Evolutionary conservation across 2,329 filamentous ascomycete species (phyloP).

Genomic region (Macrophomina tecta): DNA sequence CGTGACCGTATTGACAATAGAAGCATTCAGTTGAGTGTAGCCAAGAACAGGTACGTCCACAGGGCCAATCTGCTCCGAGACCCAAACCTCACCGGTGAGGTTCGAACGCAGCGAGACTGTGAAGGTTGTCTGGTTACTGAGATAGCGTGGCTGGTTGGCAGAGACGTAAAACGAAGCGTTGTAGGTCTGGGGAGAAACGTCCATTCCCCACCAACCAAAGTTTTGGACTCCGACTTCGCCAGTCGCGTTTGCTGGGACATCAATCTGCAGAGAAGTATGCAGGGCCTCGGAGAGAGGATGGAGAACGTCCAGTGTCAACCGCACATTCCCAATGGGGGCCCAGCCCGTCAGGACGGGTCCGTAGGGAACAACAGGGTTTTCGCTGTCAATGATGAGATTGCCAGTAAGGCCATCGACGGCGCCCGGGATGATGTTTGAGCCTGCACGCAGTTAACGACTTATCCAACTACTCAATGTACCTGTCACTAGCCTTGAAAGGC

Average conservation of each 20-base stretch:
- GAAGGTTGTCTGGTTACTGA: slow-evolving; percentile 44
- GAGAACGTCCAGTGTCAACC: slow-evolving; percentile 46
- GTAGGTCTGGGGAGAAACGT: slow-evolving; percentile 56
- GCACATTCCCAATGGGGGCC: slow-evolving; percentile 42
- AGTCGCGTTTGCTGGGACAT: slow-evolving; percentile 43
- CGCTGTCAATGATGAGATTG: slow-evolving; percentile 33
- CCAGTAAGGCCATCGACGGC: slow-evolving; percentile 33
- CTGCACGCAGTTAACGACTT: slow-evolving; percentile 11
- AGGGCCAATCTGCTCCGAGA: slow-evolving; percentile 38
- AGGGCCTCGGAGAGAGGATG: slow-evolving; percentile 54
- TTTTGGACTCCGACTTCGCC: slow-evolving; percentile 57
- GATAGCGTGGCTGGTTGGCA: slow-evolving; percentile 41
- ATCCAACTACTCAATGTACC: background rate
- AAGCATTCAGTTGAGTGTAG: slow-evolving; percentile 44
- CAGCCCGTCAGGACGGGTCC: slow-evolving; percentile 36
- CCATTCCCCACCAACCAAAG: slow-evolving; percentile 59
- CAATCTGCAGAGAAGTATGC: slow-evolving; percentile 51
- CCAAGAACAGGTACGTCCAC: slow-evolving; percentile 34
- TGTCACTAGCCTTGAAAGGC: slow-evolving; percentile 64
- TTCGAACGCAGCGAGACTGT: slow-evolving; percentile 48
- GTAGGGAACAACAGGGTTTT: slow-evolving; percentile 40
- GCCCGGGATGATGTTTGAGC: slow-evolving; percentile 34
- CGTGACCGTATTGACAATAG: slow-evolving; percentile 50
- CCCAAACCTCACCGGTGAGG: slow-evolving; percentile 51
- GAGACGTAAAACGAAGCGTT: slow-evolving; percentile 58